Conservation (phyloP, 495 filamentous ascomycete species). For the Venustampulla echinocandica region DNA sequence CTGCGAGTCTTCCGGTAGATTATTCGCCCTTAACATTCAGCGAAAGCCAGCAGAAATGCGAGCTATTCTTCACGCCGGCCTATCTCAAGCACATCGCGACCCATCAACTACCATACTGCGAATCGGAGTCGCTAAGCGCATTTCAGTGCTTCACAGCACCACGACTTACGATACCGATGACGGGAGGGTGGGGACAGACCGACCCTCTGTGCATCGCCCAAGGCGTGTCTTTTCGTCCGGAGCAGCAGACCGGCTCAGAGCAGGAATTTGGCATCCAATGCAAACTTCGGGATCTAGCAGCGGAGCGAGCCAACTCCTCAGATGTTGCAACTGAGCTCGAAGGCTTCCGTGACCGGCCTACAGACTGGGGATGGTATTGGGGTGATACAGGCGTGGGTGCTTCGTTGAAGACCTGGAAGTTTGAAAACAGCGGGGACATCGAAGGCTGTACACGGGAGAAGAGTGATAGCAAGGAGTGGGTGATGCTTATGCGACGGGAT, state of each 20-base stretch:
- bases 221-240: conserved; percentile 17
- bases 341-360: conserved; percentile 12
- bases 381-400: conserved; percentile 16
- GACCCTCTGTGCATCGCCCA: conserved; percentile 17
- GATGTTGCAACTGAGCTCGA: conserved; percentile 14
- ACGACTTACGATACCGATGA: conserved; percentile 15
- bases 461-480: conserved; percentile 19
- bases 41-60: conserved; percentile 18
- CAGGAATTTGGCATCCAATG: conserved; percentile 15
- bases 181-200: conserved; percentile 9
- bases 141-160: conserved; percentile 14
- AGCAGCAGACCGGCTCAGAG: conserved; percentile 10
- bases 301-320: conserved; percentile 13
- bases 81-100: conserved; percentile 15
- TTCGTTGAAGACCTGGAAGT: conserved; percentile 14
- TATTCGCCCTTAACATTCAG: conserved; percentile 16
- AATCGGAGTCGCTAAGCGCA: conserved; percentile 11
- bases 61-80: conserved; percentile 9
- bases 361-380: conserved; percentile 13
- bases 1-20: conserved; percentile 16
- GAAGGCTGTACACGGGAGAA: conserved; percentile 13
- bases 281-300: conserved; percentile 14
- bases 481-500: conserved; percentile 32
- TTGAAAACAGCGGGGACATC: conserved; percentile 16
- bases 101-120: conserved; percentile 16